Conservation (phyloP, 78 protist genomes). For the Dictyostelium purpureum region DNA sequence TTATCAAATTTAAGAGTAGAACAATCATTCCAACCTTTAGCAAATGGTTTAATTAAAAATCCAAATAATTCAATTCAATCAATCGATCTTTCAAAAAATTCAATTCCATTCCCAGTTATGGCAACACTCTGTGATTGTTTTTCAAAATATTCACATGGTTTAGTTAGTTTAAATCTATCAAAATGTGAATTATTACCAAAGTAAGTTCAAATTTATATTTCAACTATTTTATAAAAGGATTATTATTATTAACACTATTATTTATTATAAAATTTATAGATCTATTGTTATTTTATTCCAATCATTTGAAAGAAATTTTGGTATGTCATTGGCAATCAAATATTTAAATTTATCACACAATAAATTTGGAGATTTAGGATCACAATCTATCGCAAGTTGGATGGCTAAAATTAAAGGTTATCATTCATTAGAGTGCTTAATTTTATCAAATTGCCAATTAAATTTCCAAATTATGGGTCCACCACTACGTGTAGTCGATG, state of each 20-base stretch:
- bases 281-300: slow-evolving; percentile 40
- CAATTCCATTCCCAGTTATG: slow-evolving; percentile 65
- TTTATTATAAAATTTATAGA: background rate
- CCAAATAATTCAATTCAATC: slow-evolving; percentile 33
- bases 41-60: slow-evolving; percentile 48
- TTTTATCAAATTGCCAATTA: slow-evolving; percentile 36
- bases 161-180: slow-evolving; percentile 67
- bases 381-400: slow-evolving; percentile 53
- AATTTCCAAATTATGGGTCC: slow-evolving; percentile 73
- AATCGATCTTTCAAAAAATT: slow-evolving; percentile 51
- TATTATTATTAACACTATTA: background rate
- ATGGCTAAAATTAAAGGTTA: slow-evolving; percentile 69
- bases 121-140: slow-evolving; percentile 68
- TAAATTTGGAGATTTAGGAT: slow-evolving; percentile 72
- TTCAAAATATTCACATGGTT: slow-evolving; percentile 63
- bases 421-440: slow-evolving; percentile 35
- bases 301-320: slow-evolving; percentile 77
- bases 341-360: slow-evolving; percentile 57
- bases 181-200: slow-evolving; percentile 77
- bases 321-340: slow-evolving; percentile 53
- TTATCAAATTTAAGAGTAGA: slow-evolving; percentile 62
- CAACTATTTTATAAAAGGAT: background rate
- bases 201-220: slow-evolving; percentile 7
- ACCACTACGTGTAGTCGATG: slow-evolving; percentile 69
- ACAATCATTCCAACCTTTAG: slow-evolving; percentile 74